Conservation (phyloP, 192 early-diverging fungal genomes). For the Gryganskiella cystojenkinii region DNA sequence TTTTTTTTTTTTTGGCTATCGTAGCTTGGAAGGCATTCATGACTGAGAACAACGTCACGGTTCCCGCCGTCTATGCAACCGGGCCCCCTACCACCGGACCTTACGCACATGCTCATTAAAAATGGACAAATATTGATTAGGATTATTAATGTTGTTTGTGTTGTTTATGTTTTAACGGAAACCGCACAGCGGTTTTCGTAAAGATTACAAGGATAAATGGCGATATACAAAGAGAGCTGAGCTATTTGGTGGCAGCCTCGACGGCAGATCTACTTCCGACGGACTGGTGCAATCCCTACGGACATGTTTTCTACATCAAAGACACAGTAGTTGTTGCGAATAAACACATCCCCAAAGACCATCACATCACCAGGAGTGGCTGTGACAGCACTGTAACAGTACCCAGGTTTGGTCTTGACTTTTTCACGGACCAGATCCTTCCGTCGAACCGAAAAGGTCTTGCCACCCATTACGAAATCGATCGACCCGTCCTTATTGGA, state of each 20-base stretch:
- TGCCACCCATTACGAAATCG: constrained; percentile 52
- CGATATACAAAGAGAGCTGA: neutral
- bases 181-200: neutral
- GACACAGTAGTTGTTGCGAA: constrained; percentile 61
- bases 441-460: constrained; percentile 33
- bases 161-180: too few species aligned
- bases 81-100: constrained; percentile 17
- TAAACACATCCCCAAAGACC: constrained; percentile 61
- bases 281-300: constrained; percentile 34
- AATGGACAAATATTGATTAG: too few species aligned
- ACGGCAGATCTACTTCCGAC: neutral
- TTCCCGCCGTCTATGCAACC: constrained; percentile 25
- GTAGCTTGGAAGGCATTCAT: constrained; percentile 39
- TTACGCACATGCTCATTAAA: constrained; percentile 7
- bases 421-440: constrained; percentile 45
- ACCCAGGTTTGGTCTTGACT: constrained; percentile 30
- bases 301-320: constrained; percentile 53
- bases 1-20: neutral
- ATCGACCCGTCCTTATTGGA: constrained; percentile 24
- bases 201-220: neutral
- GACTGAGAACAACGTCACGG: constrained; percentile 27
- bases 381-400: constrained; percentile 54
- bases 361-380: constrained; percentile 44
- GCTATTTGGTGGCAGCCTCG: neutral
- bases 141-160: too few species aligned